Base-by-base conservation (phyloP, 345 rosid species). In the Brassica nigra region DNA sequence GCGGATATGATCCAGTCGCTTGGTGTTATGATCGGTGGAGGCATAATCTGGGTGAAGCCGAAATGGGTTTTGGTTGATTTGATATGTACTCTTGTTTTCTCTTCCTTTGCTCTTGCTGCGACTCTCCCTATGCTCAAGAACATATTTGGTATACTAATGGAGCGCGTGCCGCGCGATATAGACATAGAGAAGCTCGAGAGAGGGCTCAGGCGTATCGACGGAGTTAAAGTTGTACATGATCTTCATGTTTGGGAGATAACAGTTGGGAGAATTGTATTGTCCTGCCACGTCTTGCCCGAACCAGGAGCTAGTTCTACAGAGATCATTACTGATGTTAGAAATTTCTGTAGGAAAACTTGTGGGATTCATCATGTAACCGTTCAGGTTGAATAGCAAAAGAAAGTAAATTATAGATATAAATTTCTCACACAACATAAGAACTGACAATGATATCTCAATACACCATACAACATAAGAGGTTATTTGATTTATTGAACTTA, bases 221-320 rank as follows among this genome's bases (percentile, higher is more conserved):
- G 97, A 54, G 93, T 92, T 72, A 73, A 70, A 30, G 65, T 74
- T 18, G 71, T 94, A 73, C 89, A 86, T 76, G 97, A 89, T 81
- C 87, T 94, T 42, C 98, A 91, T 68, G 87, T 94, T 5, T 92
- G 98, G 97, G 87, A 92, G 9, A 83, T 91, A 20, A 94, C 97
- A 11, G 79, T 70, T 2, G 97, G 97, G 76, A 90, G 88, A 84
- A 61, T 75, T 29, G 90, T 87, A 1, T 58, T 94, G 78, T 87
- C 91, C 14, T 92, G 98, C 83, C 97, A 89, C 86, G 83, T 88
- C 36, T 66, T 83, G 47, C 80, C 89, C 1, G 86, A 91, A 66
- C 73, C 91, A 1, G 92, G 82, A 62, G 88, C 74, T 44, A 85
- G 83, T 83, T 72, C 85, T 52, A 37, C 71, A 47, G 87, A 90